Percentiles rank a stretch among this genome's conserved stretches.
Evolutionary conservation across 768 basidiomycete genomes (phyloP).

Genomic region (Wakefieldia striispora): DNA sequence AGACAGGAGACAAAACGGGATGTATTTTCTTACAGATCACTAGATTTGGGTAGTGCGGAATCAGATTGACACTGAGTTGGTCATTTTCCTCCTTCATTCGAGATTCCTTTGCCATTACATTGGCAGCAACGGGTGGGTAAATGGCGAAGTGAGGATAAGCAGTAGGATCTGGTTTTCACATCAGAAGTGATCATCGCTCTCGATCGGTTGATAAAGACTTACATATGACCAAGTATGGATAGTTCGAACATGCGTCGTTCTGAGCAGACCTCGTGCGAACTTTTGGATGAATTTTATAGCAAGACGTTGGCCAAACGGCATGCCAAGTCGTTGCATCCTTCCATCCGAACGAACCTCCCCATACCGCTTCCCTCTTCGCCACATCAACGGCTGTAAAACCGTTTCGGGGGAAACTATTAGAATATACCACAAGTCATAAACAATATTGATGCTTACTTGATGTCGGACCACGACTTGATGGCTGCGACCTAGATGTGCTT

Average conservation of each 20-base stretch:
- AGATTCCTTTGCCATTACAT: neutral
- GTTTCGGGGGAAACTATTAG: slow-evolving; percentile 52
- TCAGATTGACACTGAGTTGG: slow-evolving; percentile 1
- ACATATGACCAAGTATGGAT: slow-evolving; percentile 31
- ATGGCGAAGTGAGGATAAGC: slow-evolving; percentile 42
- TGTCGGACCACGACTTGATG: neutral
- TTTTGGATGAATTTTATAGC: neutral
- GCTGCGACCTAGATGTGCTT: neutral
- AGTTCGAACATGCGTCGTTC: slow-evolving; percentile 10
- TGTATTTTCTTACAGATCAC: slow-evolving; percentile 32
- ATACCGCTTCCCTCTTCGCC: slow-evolving; percentile 46
- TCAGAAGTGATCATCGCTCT: slow-evolving; percentile 14
- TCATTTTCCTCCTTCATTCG: neutral
- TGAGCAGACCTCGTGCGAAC: neutral
- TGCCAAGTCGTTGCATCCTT: slow-evolving; percentile 14
- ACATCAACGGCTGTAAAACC: slow-evolving; percentile 37
- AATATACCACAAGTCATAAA: too few species aligned
- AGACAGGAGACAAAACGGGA: neutral
- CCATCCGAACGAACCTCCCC: slow-evolving; percentile 26
- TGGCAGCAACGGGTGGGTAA: slow-evolving; percentile 29
- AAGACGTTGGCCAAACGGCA: slow-evolving; percentile 16
- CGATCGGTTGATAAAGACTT: slow-evolving; percentile 6
- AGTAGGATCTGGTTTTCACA: slow-evolving; percentile 35
- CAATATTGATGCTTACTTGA: slow-evolving; percentile 2
- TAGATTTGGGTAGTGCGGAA: slow-evolving; percentile 34